Evolutionary conservation across 371 early-diverging fungal genomes (phyloP).

Genomic region (Nematocida parisii): DNA sequence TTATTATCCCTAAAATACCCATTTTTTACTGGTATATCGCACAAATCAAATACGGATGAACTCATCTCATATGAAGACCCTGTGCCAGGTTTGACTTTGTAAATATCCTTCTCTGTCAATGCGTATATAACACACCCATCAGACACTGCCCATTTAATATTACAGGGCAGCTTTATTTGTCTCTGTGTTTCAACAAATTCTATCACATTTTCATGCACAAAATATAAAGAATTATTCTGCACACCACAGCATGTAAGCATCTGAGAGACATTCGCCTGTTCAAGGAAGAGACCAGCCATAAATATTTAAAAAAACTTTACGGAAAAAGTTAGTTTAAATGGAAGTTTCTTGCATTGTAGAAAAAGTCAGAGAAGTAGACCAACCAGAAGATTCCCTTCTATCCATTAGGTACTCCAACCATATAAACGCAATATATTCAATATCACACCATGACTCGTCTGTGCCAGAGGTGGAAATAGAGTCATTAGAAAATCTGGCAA

Average conservation of each 20-base stretch:
- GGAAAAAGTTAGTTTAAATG: conserved; percentile 11
- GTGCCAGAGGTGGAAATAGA: neutral
- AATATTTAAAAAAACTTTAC: conserved; percentile 4
- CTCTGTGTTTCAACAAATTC: neutral
- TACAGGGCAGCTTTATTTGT: neutral
- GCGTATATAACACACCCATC: neutral
- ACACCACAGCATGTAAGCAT: neutral
- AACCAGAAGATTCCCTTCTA: neutral
- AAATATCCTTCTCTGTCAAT: neutral
- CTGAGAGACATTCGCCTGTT: neutral
- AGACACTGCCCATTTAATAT: neutral
- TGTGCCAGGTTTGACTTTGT: neutral
- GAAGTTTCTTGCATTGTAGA: neutral
- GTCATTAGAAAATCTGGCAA: neutral
- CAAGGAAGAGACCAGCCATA: conserved; percentile 10
- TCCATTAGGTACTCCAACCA: neutral
- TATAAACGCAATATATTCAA: conserved; percentile 11
- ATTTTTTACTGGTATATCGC: neutral
- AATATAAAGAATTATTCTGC: neutral
- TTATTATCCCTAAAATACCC: neutral
- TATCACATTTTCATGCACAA: conserved; percentile 2
- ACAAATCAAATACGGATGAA: neutral
- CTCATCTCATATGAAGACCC: neutral
- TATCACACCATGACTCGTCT: neutral
- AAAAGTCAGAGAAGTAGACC: neutral